phyloP scores from a whole-genome alignment of 805 yeast genomes.

The Candida michaelii region DNA sequence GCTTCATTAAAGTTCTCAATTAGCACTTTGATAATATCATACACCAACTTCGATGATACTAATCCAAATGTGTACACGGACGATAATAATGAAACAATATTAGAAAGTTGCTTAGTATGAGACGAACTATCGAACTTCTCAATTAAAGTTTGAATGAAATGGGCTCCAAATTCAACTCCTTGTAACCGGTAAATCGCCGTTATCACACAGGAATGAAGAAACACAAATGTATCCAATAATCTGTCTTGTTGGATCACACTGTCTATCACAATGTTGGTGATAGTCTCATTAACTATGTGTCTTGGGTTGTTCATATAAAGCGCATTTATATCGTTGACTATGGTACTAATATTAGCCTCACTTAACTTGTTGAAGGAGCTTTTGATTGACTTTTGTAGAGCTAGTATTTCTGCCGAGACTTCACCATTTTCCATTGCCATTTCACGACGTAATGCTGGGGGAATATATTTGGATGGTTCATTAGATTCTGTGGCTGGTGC shows the following conservation, averaged over 20 bases:
- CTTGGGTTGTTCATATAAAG: conserved; percentile 70
- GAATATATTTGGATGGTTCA: conserved; percentile 58
- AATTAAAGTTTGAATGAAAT: conserved; percentile 74
- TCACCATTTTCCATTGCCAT: conserved; percentile 38
- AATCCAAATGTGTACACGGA: conserved; percentile 77
- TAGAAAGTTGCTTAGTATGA: conserved; percentile 52
- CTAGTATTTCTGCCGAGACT: conserved; percentile 38
- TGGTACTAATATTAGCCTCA: conserved; percentile 74
- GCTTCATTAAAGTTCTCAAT: conserved; percentile 59
- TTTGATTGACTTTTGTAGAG: conserved; percentile 64
- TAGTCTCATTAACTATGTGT: conserved; percentile 70
- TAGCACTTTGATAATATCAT: conserved; percentile 66
- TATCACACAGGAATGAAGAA: conserved; percentile 74
- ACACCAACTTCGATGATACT: conserved; percentile 69
- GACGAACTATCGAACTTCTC: conserved; percentile 55
- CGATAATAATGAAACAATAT: conserved; percentile 71
- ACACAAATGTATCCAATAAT: conserved; percentile 73
- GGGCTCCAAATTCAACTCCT: conserved; percentile 90
- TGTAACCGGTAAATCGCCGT: conserved; percentile 73
- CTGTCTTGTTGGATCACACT: conserved; percentile 63
- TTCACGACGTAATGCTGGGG: conserved; percentile 78
- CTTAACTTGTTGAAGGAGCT: conserved; percentile 87
- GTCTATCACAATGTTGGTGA: conserved; percentile 63
- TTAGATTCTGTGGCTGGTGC: conserved; percentile 36
- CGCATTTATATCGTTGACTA: conserved; percentile 65